phyloP scores from a whole-genome alignment of 257 asterid genomes.

The Striga asiatica region DNA sequence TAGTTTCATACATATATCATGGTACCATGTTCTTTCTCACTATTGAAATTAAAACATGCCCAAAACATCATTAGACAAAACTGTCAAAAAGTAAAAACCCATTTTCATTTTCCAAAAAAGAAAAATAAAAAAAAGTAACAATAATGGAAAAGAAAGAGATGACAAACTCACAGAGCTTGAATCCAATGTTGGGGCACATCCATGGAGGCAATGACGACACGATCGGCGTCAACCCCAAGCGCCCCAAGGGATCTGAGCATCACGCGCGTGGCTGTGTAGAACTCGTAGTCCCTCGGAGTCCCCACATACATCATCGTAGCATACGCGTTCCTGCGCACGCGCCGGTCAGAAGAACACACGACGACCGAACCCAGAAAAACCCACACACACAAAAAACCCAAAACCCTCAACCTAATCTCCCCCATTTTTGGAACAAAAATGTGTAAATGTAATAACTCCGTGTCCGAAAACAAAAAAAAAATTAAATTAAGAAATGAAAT shows the following conservation, averaged over 20 bases:
- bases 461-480: no score
- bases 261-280: conserved; percentile 78
- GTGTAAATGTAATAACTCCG: no score
- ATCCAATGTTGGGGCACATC: conserved; percentile 83
- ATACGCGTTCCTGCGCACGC: conserved; percentile 50
- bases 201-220: conserved; percentile 83
- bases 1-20: no score
- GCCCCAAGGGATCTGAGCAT: conserved; percentile 56
- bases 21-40: no score
- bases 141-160: background rate
- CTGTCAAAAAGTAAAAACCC: background rate
- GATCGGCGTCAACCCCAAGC: conserved; percentile 70
- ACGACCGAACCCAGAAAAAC: conserved; percentile 1
- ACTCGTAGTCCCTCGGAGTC: conserved; percentile 88
- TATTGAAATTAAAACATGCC: no score
- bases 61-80: no score
- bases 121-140: no score
- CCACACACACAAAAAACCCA: no score
- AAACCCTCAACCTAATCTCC: no score
- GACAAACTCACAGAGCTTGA: conserved; percentile 56
- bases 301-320: conserved; percentile 99
- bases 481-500: no score
- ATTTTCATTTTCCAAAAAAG: background rate
- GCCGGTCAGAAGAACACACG: background rate
- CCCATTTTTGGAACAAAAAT: no score